Base-by-base conservation (phyloP, 2,329 filamentous ascomycete genomes). In the Cladophialophora carrionii region DNA sequence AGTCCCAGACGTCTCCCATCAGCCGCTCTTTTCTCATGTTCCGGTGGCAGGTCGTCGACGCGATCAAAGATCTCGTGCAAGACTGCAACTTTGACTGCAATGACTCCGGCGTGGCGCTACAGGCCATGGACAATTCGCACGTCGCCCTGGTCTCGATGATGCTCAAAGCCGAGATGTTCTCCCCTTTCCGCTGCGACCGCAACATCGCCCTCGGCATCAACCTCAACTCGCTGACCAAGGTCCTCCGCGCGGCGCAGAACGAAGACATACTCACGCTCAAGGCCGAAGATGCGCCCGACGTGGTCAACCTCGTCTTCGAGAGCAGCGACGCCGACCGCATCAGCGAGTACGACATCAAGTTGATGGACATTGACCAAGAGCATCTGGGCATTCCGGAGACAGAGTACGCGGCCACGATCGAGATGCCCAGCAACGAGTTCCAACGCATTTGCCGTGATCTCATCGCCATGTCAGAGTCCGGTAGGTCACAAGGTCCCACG, bases 1-100 rank as follows among this genome's bases (percentile, higher is more conserved):
- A 54, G 8, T 31, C 54, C 14, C 43, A 22, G 34, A 55, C 14
- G 5, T 29, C 37, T 43, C 37, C 37, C 17, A 0, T n/a, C 3
- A 22, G 26, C 48, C 24, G 14, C 3, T 17, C 24, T 14, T 20
- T 49, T 49, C 29, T 57, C 58, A 70, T 26, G 54, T 52, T 56
- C 53, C 56, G 20, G 17, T 17, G 37, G 5, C 72, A 96, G 92
- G 91, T 98, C 70, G 93, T 99, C 75, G 96, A 99, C 78, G 92
- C 96, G 74, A 97, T 99, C 88, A 98, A 97, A 82, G 95, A 99
- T 76, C 88, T 99, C 58, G 95, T 99, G 61, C 95, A 98, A 81
- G 95, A 99, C 83, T 99, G 95, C 88, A 99, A 99, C 83, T 99
- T 99, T 83, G 95, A 99, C 85, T 99, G 96, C 90, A 99, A 98